Evolutionary conservation across 1,139 yeast species (phyloP), one percentile per base, ranked within the genome.

Genomic region (Barnettozyma hawaiiensis): DNA sequence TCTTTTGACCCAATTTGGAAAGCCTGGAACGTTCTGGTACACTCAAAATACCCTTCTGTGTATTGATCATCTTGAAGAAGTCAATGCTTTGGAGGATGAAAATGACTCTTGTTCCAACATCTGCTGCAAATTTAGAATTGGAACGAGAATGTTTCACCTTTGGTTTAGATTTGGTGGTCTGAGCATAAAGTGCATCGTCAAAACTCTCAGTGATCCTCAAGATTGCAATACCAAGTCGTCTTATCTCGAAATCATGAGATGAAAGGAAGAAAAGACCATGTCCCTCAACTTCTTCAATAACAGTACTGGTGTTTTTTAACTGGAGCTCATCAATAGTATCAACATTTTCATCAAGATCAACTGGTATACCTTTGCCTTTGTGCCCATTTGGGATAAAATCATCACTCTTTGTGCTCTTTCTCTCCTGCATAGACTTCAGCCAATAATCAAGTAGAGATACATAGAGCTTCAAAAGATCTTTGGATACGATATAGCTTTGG

Each of bases 271-370:
- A 92, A 31, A 94, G 65, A 0, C 97, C 99, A 58, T 90, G 87
- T 0, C 98, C 97, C 64, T 94, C 98, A 8, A 90, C 85, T 51
- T 90, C 97, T 61, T 92, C 97, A 40, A 90, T 81, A 0, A 85
- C 81, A 0, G 95, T 83, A 52, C 86, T 80, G 33, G 86, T 78
- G 31, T 78, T 79, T 53, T 85, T 85, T 75, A 90, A 71, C 55
- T 85, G 94, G 37, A 86, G 63, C 45, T 82, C 89, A 46, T 85
- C 92, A 16, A 75, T 66, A 7, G 76, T 71, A 7, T 44, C 43
- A 40, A 67, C 72, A 28, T 62, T 56, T 16, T 60, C 62, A 7
- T 61, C 64, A 4, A 24, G 5, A 10, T 53, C 48, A 3, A 57
- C 65, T 1, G 61, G 44, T 6, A 39, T 42, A 21, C 45, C 47